These are phyloP conservation scores for Penicillium expansum DNA, from an alignment of 2,329 filamentous ascomycete species.

Conservation along the genomic window DNA sequence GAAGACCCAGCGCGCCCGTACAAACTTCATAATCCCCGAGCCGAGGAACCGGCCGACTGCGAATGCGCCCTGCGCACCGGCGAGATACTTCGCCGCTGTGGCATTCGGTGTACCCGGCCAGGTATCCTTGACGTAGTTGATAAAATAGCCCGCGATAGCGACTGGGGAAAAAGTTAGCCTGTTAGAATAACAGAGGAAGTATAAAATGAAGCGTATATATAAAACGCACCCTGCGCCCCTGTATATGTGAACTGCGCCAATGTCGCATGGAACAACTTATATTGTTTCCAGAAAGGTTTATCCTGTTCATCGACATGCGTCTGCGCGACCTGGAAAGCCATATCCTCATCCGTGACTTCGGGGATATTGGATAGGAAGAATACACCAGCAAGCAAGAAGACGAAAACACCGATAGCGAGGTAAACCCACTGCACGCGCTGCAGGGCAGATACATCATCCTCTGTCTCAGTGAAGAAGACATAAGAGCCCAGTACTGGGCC, in stretches of 20 bases:
- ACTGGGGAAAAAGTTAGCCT: constrained; percentile 31
- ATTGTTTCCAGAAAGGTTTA: constrained; percentile 67
- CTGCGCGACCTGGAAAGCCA: constrained; percentile 60
- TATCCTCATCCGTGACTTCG: constrained; percentile 70
- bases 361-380: constrained; percentile 68
- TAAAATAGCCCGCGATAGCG: constrained; percentile 60
- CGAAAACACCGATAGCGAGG: constrained; percentile 72
- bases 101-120: constrained; percentile 54
- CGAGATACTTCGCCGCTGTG: constrained; percentile 65
- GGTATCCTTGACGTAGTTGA: constrained; percentile 68
- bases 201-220: neutral
- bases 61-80: constrained; percentile 71
- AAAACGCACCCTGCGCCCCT: constrained; percentile 61
- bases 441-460: constrained; percentile 57
- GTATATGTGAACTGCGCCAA: constrained; percentile 79
- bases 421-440: constrained; percentile 76
- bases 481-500: constrained; percentile 71
- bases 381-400: constrained; percentile 62
- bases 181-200: neutral
- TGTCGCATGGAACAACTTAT: constrained; percentile 71
- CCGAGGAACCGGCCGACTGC: constrained; percentile 70
- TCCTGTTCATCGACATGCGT: constrained; percentile 54
- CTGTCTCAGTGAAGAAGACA: constrained; percentile 67
- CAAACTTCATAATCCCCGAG: constrained; percentile 62
- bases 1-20: constrained; percentile 68